These are phyloP conservation scores for Cercospora sp. DNA, from an alignment of 2,329 filamentous ascomycete species.

Conservation along the genomic window DNA sequence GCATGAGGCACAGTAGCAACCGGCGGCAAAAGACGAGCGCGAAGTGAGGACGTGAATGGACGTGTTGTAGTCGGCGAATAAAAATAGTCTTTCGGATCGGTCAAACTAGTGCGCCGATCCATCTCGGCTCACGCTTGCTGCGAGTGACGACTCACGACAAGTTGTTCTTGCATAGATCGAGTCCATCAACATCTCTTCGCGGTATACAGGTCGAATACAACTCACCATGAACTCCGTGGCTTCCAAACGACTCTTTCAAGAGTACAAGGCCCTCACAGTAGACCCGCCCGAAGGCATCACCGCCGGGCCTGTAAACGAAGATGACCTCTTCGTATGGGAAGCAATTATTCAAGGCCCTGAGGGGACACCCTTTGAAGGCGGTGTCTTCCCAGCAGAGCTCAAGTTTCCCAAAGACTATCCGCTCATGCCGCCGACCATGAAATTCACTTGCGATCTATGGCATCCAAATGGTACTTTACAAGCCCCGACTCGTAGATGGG, in stretches of 20 bases:
- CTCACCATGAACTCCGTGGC: constrained; percentile 50
- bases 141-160: neutral
- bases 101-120: neutral
- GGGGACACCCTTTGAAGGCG: constrained; percentile 93
- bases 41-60: neutral
- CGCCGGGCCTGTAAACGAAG: constrained; percentile 87
- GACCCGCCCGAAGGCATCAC: constrained; percentile 98
- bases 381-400: constrained; percentile 91
- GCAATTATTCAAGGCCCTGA: constrained; percentile 93
- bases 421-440: constrained; percentile 94
- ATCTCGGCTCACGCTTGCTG: neutral
- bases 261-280: constrained; percentile 91
- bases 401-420: constrained; percentile 96
- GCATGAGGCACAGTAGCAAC: neutral
- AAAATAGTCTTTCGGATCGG: neutral
- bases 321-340: constrained; percentile 96
- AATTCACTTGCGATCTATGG: constrained; percentile 90
- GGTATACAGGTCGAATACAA: neutral
- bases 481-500: neutral
- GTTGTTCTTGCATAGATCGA: too few relatives aligned
- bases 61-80: neutral
- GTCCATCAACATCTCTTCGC: too few relatives aligned
- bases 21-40: neutral
- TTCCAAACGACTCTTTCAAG: constrained; percentile 82
- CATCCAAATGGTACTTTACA: constrained; percentile 80